Evolutionary conservation across 208 protist species (phyloP), one percentile per base, ranked within the genome.

Genomic region (Leishmania tarentolae): DNA sequence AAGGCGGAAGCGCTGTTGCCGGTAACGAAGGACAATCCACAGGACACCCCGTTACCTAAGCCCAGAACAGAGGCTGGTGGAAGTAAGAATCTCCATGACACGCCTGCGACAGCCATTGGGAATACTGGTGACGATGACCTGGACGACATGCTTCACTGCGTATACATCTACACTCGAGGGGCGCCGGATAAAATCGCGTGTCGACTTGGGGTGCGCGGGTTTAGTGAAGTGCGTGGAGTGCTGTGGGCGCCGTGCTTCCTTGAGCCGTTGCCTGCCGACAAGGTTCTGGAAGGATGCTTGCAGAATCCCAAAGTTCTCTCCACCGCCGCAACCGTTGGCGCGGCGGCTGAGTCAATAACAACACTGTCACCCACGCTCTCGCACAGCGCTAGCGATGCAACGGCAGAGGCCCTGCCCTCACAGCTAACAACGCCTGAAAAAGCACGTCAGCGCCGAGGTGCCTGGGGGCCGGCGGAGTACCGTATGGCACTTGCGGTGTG

Each of bases 401-500:
- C 74, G 21, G 35, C 74, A 50, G 74, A 42, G 31, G 56, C 53
- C n/a, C 79, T 37, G 37, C 71, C 15, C 40, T 52, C 74, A 52
- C 35, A 47, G 50, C 37, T 70, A 57, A 61, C 46, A 21, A 42
- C 44, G 17, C n/a, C 65, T n/a, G 72, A 77, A 37, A 76, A 74
- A 8, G 76, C 70, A 24, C 75, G 79, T 11, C 75, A 66, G 69
- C 75, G 79, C 11, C 70, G 79, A 24, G 92, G 88, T 4, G 78
- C 88, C 17, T 97, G 94, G 93, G 92, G 90, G 0, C 91, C 92
- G n/a, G 80, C 83, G 1, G 89, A 95, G 35, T 97, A 97, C 78
- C 91, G 91, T 82, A 96, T 96, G 93, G 91, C 86, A 5, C 81
- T 97, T 15, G 94, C 94, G 0, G 91, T 91, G 75, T 97, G 94